Evolutionary conservation across 305 asterid genomes (phyloP), one percentile per base, ranked within the genome.

Genomic region (Solanum hybrid): DNA sequence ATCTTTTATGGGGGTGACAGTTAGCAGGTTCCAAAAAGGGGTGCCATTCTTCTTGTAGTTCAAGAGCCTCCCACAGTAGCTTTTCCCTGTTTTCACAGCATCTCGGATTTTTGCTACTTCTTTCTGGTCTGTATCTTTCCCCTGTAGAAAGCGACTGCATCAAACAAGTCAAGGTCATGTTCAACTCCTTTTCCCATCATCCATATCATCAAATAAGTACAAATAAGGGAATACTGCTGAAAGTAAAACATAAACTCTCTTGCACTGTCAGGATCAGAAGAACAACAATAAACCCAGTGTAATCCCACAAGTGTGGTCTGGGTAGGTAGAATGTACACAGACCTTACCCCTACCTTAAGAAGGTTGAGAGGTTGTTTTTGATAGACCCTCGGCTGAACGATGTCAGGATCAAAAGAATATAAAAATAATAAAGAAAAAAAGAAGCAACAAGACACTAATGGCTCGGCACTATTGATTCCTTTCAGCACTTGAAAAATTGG

Each of bases 71-170:
- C 99, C 99, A 91, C 99, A 98, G 87, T 95, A 98, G 94, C 98
- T 96, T 36, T 90, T 91, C 77, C 99, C 99, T 20, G 95, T 91
- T 94, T 64, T 94, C 79, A 94, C 89, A 11, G 99, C 98, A 16
- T 64, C 89, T 87, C 99, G 89, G 84, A 98, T 94, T 92, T 95
- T 98, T 20, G 87, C 98, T n/a, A 98, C 98, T 94, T 98, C 99
- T 5, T 93, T 91, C 94, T 89, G 93, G 91, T 98, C 99, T 34
- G 99, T 98, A 8, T 95, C 98, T 10, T 96, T 94, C 74, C 99
- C 99, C 95, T 98, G 99, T 90, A 98, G 91, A 94, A 98, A 98
- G 79, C 99, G 99, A 94, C 99, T 98, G 95, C 93, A 95, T 91
- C 90, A 87, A 94, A 93, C 87, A 92, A 93, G 88, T 75, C 12